Conservation (phyloP, 2,329 filamentous ascomycete species). For the Monosporascus ibericus region DNA sequence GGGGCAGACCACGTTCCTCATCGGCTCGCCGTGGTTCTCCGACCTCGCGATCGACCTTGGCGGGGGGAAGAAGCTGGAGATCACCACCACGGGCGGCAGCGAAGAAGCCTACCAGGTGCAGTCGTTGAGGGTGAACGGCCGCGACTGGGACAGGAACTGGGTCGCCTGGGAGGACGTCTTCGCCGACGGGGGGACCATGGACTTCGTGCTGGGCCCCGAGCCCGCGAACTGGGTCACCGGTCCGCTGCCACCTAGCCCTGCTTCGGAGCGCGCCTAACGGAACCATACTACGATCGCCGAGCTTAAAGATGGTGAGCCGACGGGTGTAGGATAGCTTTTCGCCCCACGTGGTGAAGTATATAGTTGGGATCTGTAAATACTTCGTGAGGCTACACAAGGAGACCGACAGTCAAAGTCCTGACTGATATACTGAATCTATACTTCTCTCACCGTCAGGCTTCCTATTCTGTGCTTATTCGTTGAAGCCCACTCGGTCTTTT, state of each 20-base stretch:
- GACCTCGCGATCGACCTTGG: constrained; percentile 55
- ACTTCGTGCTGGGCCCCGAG: constrained; percentile 55
- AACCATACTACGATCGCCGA: no score
- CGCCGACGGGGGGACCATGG: constrained; percentile 53
- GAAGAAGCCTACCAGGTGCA: constrained; percentile 56
- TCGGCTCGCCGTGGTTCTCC: constrained; percentile 58
- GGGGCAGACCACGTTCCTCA: constrained; percentile 61
- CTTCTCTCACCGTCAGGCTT: no score
- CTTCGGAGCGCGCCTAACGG: constrained; percentile 17
- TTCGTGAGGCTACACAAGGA: no score
- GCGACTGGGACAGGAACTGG: constrained; percentile 58
- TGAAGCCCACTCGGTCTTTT: no score
- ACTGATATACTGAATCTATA: no score
- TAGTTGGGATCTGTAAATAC: no score
- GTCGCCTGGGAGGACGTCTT: constrained; percentile 62
- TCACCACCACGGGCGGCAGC: constrained; percentile 46
- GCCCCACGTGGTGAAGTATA: no score
- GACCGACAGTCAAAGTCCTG: no score
- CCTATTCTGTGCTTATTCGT: no score
- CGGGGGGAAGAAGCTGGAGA: constrained; percentile 43
- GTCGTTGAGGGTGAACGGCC: constrained; percentile 58
- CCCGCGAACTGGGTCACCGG: constrained; percentile 53
- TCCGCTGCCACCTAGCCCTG: constrained; percentile 55
- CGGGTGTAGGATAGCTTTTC: no score
- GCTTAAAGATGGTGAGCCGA: no score